Conservation (phyloP, 2,329 filamentous ascomycete genomes). For the Pseudogymnoascus sp. region DNA sequence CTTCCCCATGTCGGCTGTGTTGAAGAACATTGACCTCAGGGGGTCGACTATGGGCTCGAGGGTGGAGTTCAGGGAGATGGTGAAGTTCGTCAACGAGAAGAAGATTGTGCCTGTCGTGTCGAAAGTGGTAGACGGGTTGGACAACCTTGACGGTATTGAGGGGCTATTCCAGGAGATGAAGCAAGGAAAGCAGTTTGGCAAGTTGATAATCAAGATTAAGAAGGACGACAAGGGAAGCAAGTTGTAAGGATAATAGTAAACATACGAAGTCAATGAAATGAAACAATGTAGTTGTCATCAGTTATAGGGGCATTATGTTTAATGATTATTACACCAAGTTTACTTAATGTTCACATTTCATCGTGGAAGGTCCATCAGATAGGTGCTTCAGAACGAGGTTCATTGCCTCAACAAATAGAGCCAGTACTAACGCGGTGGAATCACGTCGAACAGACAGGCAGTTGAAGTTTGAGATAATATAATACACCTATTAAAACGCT, state of each 20-base stretch:
- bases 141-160: constrained; percentile 72
- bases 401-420: background rate
- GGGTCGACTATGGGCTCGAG: constrained; percentile 89
- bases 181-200: constrained; percentile 79
- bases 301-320: background rate
- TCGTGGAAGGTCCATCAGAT: background rate
- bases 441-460: background rate
- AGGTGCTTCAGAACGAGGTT: background rate
- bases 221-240: constrained; percentile 16
- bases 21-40: constrained; percentile 80
- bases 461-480: constrained; percentile 5
- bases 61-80: constrained; percentile 85
- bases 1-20: constrained; percentile 72
- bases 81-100: constrained; percentile 67
- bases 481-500: constrained; percentile 22
- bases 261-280: background rate
- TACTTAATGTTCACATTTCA: background rate
- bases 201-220: constrained; percentile 70
- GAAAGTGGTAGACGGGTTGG: constrained; percentile 62
- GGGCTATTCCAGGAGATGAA: constrained; percentile 82
- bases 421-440: background rate
- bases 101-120: constrained; percentile 73
- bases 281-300: background rate
- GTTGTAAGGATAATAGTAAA: constrained; percentile 6
- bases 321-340: background rate